phyloP scores from a whole-genome alignment of 2,329 filamentous ascomycete species.

The Trichoderma guizhouense region DNA sequence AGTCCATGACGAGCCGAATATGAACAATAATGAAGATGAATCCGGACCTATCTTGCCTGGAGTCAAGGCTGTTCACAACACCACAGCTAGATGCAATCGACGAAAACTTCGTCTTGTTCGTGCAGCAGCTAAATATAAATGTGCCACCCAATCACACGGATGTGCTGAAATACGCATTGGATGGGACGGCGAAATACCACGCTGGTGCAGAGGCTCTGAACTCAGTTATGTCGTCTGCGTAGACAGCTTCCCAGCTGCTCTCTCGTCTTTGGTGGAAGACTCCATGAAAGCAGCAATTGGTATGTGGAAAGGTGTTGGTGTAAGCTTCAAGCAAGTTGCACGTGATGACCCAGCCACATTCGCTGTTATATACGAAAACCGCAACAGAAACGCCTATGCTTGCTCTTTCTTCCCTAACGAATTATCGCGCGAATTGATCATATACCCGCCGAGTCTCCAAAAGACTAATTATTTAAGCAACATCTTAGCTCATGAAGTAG shows the following conservation, averaged over 20 bases:
- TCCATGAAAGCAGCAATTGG: background rate
- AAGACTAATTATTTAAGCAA: background rate
- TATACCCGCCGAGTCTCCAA: background rate
- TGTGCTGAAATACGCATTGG: background rate
- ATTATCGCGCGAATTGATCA: background rate
- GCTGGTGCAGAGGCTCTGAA: background rate
- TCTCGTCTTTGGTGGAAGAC: background rate
- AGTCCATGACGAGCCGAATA: background rate
- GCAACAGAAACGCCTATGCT: background rate
- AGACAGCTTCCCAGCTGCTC: background rate
- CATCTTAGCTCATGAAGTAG: background rate
- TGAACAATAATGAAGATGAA: background rate
- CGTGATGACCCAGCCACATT: background rate
- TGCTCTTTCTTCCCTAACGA: background rate
- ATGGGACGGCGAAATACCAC: background rate
- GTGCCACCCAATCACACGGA: background rate
- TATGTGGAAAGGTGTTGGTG: background rate
- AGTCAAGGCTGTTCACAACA: rapidly evolving
- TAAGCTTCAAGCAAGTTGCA: background rate
- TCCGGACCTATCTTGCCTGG: background rate
- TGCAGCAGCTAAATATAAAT: background rate
- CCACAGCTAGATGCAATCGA: rapidly evolving
- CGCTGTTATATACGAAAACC: background rate
- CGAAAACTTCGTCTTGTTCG: rapidly evolving
- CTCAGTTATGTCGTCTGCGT: background rate